A percentile compares a stretch with the other conserved stretches of the same genome.
These are phyloP conservation scores for Hydrangea macrophylla DNA, from an alignment of 148 eudicot species.

Conservation along the genomic window DNA sequence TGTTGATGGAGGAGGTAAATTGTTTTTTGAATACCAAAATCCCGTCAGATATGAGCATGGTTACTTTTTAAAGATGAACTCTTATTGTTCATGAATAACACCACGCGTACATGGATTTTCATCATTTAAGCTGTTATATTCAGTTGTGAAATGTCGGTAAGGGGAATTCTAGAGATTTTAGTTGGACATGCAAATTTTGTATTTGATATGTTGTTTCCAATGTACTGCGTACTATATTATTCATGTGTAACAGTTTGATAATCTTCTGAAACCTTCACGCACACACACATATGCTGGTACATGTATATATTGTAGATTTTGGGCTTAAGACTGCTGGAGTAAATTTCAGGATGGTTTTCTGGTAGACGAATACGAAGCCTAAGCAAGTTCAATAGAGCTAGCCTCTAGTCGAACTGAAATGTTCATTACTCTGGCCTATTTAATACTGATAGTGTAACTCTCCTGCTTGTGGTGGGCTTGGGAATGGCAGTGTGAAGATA, in stretches of 20 bases:
- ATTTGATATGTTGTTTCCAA: no score
- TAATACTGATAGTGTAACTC: neutral
- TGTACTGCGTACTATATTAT: no score
- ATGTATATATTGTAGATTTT: neutral
- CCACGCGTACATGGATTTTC: no score
- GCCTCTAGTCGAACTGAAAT: neutral
- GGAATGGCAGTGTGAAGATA: neutral
- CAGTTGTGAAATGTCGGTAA: neutral
- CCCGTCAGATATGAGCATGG: neutral
- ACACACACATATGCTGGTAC: neutral
- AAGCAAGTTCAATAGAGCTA: neutral
- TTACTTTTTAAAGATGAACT: neutral
- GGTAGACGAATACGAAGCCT: no score
- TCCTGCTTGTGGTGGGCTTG: neutral
- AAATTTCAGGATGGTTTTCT: neutral
- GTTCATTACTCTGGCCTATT: neutral
- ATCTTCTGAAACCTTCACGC: neutral
- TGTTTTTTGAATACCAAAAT: neutral
- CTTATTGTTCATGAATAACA: no score
- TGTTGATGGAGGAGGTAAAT: constrained; percentile 96
- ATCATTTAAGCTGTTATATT: neutral
- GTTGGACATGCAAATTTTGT: no score
- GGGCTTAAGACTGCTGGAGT: neutral
- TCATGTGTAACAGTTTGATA: neutral
- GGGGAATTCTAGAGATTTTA: neutral